Percentiles rank a stretch among this genome's conserved stretches.
phyloP scores from a whole-genome alignment of 148 eudicot species.

The Chenopodium berlandieri region DNA sequence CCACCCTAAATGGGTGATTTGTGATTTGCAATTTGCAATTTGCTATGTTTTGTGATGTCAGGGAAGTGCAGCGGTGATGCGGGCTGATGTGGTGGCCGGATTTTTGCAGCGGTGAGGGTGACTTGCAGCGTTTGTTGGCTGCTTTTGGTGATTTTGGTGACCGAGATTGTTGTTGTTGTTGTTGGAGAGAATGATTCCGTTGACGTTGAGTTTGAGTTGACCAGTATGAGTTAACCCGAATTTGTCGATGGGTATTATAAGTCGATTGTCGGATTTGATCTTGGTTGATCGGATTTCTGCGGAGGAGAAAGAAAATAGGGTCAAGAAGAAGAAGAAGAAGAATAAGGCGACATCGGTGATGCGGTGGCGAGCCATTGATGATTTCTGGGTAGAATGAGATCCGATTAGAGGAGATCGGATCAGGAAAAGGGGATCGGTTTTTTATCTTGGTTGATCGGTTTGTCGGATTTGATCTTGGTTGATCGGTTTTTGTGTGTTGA shows the following conservation, averaged over 20 bases:
- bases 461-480: too few species aligned
- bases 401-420: background rate
- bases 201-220: slow-evolving; percentile 57
- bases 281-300: slow-evolving; percentile 58
- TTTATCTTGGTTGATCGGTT: too few species aligned
- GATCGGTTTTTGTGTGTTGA: too few species aligned
- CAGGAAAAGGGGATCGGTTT: background rate
- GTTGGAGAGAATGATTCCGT: slow-evolving; percentile 38
- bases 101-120: too few species aligned
- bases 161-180: background rate
- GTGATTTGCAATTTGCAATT: too few species aligned
- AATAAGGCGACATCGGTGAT: background rate
- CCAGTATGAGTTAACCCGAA: slow-evolving; percentile 41
- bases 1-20: too few species aligned
- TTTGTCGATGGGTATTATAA: slow-evolving; percentile 68
- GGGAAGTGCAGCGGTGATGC: too few species aligned
- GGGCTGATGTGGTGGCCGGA: too few species aligned
- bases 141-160: too few species aligned
- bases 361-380: slow-evolving; percentile 25
- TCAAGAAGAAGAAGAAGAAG: background rate
- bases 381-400: background rate
- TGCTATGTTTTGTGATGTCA: too few species aligned
- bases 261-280: slow-evolving; percentile 49
- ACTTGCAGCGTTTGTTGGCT: too few species aligned
- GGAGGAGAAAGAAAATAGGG: slow-evolving; percentile 25